Conservation (phyloP, 805 yeast species). For the Vanderwaltozyma polyspora region DNA sequence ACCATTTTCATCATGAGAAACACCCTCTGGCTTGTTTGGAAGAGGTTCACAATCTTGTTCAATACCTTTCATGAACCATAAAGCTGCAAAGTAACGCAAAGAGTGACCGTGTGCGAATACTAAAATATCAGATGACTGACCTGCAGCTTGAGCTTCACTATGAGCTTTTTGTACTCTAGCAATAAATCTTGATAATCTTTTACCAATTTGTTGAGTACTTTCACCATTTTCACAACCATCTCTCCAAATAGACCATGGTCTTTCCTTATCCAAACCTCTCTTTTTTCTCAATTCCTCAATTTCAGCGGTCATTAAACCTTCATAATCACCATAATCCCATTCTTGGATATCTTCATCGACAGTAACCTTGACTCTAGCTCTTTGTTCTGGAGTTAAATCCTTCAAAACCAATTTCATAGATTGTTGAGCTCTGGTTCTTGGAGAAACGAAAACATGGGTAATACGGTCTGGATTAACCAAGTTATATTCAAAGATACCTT, state of each 20-base stretch:
- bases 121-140: constrained; percentile 57
- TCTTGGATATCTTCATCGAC: constrained; percentile 69
- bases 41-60: constrained; percentile 19
- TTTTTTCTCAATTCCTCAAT: constrained; percentile 48
- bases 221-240: constrained; percentile 95
- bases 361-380: constrained; percentile 32
- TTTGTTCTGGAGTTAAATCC: constrained; percentile 33
- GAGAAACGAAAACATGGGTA: constrained; percentile 63
- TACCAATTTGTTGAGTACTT: constrained; percentile 48
- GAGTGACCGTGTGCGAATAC: constrained; percentile 93
- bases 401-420: constrained; percentile 59
- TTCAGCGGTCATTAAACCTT: constrained; percentile 63
- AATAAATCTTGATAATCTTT: constrained; percentile 63
- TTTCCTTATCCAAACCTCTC: constrained; percentile 43
- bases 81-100: constrained; percentile 74
- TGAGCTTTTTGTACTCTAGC: constrained; percentile 53
- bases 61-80: constrained; percentile 54
- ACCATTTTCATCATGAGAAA: constrained; percentile 16
- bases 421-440: constrained; percentile 66
- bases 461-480: constrained; percentile 53
- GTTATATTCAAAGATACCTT: constrained; percentile 47
- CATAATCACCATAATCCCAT: constrained; percentile 96
- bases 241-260: constrained; percentile 73
- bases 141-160: constrained; percentile 36
- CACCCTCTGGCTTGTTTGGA: constrained; percentile 11